Evolutionary conservation across 2,329 filamentous ascomycete genomes (phyloP), one percentile per base, ranked within the genome.

Genomic region (Amesomyces nigricolor): DNA sequence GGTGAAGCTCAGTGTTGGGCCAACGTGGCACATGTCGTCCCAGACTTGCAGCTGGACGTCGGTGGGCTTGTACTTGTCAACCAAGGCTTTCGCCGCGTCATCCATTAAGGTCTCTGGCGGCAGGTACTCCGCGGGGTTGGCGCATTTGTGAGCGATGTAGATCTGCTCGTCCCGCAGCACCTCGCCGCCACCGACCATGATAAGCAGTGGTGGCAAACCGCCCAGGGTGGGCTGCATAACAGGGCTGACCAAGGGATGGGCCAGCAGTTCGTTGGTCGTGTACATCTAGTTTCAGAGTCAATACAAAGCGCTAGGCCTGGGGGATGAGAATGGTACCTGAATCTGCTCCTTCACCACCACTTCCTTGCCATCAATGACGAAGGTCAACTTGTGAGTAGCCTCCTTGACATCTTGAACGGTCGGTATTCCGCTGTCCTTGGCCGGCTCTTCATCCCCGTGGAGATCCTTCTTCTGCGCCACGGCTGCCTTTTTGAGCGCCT

Each of bases 21-120:
- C 86, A 5, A 95, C 91, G 67, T 97, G 92, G 65, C 94, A 97
- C 2, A 97, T 75, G 64, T 96, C 88, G 56, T 97, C 92, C 91
- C 92, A 97, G 1, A 97, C 86, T 68, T 97, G 94, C 2, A 99
- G 78, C 67, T 96, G 91, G 0, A 97, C 92, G 63, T 95, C 83
- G 0, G 94, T 99, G 0, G 91, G 89, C 55, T 83, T 82, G 70
- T 89, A 95, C 59, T 79, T 83, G 37, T 78, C 74, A 14, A 94
- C 65, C 11, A 77, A 71, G 4, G 79, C 77, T 17, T 78, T 78
- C 29, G 86, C 85, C 57, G 79, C 76, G 38, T 86, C 80, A 35
- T 85, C 77, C 58, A 94, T 73, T 43, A 82, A 77, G 0, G 76
- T 75, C 38, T 87, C 78, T 0, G 80, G 77, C 0, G 89, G 88